Conservation (phyloP, 2,329 filamentous ascomycete species). For the Emmonsiellopsis sp. region DNA sequence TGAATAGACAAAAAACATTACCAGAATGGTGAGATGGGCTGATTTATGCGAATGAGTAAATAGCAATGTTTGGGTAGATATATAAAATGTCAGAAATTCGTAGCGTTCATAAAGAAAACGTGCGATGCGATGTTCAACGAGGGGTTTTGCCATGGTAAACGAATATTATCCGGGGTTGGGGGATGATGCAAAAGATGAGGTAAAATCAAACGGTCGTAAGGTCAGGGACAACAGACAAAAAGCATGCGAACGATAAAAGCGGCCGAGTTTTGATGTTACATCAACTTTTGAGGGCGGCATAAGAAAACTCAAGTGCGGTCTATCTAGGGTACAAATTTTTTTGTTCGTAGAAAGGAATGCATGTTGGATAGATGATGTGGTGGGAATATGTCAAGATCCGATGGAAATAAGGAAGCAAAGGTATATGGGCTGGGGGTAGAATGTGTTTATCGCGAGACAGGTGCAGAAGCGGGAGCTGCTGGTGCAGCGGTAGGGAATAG, state of each 20-base stretch:
- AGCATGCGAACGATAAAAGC: neutral
- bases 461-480: constrained; percentile 6
- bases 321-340: neutral
- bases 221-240: neutral
- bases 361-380: neutral
- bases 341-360: neutral
- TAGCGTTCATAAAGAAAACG: neutral
- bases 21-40: neutral
- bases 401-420: constrained; percentile 4
- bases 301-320: neutral
- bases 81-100: neutral
- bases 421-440: neutral
- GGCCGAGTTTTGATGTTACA: neutral
- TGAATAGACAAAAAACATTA: neutral
- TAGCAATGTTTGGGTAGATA: neutral
- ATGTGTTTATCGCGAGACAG: constrained; percentile 3
- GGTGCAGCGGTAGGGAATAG: constrained; percentile 27
- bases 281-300: neutral
- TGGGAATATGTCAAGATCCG: neutral
- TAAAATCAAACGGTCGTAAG: neutral
- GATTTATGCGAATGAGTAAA: neutral
- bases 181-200: neutral
- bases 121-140: neutral
- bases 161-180: neutral
- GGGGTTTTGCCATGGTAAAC: neutral